Percentiles rank a stretch among this genome's conserved stretches.
Evolutionary conservation across 352 stramenopile genomes (phyloP).

Genomic region (Globisporangium okanoganense): DNA sequence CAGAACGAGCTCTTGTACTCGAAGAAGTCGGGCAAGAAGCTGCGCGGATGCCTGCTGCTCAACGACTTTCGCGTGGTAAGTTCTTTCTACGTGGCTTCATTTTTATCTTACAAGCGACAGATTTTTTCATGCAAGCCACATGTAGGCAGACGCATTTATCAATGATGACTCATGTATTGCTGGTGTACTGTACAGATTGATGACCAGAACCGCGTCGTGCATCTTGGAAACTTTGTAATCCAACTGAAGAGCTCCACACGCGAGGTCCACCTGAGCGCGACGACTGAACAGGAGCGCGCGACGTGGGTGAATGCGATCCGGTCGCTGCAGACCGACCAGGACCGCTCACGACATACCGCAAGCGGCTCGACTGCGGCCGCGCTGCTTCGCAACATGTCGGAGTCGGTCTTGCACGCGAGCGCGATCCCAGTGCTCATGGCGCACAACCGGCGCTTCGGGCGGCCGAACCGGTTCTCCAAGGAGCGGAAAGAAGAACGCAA

Average conservation of each 20-base stretch:
- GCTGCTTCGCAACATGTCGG: slow-evolving; percentile 37
- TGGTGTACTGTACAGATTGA: slow-evolving; percentile 38
- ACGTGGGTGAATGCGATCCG: slow-evolving; percentile 61
- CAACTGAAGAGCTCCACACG: slow-evolving; percentile 49
- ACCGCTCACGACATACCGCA: slow-evolving; percentile 6
- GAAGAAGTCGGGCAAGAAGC: slow-evolving; percentile 81
- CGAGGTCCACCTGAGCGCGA: slow-evolving; percentile 62
- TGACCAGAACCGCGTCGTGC: slow-evolving; percentile 76
- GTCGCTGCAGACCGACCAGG: slow-evolving; percentile 26
- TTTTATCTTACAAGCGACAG: background rate
- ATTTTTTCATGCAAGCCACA: background rate
- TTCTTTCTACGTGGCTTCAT: background rate
- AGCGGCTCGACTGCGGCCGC: slow-evolving; percentile 22
- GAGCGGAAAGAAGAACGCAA: slow-evolving; percentile 60
- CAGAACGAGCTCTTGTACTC: slow-evolving; percentile 76
- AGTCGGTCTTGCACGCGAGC: slow-evolving; percentile 27
- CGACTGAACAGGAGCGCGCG: slow-evolving; percentile 71
- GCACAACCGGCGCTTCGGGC: slow-evolving; percentile 23
- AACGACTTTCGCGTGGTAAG: slow-evolving; percentile 64
- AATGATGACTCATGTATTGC: no score
- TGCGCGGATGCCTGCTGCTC: slow-evolving; percentile 38
- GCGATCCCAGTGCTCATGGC: slow-evolving; percentile 16
- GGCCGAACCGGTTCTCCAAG: slow-evolving; percentile 40
- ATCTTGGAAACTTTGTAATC: slow-evolving; percentile 77
- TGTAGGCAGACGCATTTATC: background rate